A percentile compares a stretch with the other conserved stretches of the same genome.
Evolutionary conservation across 2,329 filamentous ascomycete genomes (phyloP).

Genomic region (Cercospora sp.): DNA sequence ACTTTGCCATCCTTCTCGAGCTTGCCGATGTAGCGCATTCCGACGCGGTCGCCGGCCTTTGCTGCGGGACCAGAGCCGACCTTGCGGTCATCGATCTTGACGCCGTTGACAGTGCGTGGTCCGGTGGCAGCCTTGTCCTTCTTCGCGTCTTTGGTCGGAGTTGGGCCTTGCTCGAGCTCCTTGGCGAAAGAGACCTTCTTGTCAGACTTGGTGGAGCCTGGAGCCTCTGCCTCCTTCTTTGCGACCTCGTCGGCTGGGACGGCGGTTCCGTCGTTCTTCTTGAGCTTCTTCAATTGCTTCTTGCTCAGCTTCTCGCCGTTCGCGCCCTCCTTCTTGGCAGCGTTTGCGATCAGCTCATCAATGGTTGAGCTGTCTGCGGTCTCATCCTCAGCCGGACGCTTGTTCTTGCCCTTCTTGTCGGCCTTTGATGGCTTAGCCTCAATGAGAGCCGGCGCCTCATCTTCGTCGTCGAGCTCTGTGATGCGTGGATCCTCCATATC

Average conservation of each 20-base stretch:
- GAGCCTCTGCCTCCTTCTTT: constrained; percentile 56
- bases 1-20: constrained; percentile 83
- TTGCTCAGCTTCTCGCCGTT: constrained; percentile 81
- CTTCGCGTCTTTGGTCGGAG: constrained; percentile 59
- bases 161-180: constrained; percentile 96
- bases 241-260: constrained; percentile 50
- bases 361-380: constrained; percentile 62
- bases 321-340: constrained; percentile 50
- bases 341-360: constrained; percentile 82
- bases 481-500: constrained; percentile 30
- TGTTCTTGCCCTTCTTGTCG: constrained; percentile 90
- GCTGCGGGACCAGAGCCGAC: constrained; percentile 77
- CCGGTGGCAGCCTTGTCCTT: constrained; percentile 59
- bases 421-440: constrained; percentile 57
- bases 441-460: constrained; percentile 58
- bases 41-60: constrained; percentile 86
- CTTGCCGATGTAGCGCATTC: constrained; percentile 98
- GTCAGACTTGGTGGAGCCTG: constrained; percentile 59
- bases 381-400: constrained; percentile 76
- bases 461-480: constrained; percentile 30
- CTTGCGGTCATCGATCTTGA: constrained; percentile 95
- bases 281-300: constrained; percentile 96
- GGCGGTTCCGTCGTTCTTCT: constrained; percentile 96
- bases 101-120: constrained; percentile 79
- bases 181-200: constrained; percentile 99